Evolutionary conservation across 2,329 filamentous ascomycete genomes (phyloP).

Genomic region (Trichoderma guizhouense): DNA sequence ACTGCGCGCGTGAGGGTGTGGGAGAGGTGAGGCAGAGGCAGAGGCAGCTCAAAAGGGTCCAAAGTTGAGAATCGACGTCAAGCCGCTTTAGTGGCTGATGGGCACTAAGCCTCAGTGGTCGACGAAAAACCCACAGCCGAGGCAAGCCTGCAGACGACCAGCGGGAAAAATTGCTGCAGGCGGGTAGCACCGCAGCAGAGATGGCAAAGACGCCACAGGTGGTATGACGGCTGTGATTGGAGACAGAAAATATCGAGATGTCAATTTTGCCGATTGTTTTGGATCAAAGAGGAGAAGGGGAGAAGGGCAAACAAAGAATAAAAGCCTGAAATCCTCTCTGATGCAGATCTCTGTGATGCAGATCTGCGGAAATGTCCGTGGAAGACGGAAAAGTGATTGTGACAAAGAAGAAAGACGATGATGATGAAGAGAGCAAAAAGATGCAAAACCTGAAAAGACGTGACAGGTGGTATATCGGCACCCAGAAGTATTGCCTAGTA

Average conservation of each 20-base stretch:
- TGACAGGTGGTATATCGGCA: not conserved
- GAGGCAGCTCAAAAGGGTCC: constrained; percentile 7
- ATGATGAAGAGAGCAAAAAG: not conserved
- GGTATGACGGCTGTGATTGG: not conserved
- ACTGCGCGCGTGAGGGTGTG: constrained; percentile 12
- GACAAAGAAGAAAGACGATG: not conserved
- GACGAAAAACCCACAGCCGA: constrained; percentile 6
- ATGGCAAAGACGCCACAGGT: not conserved
- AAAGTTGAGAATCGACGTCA: constrained; percentile 9
- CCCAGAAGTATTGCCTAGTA: constrained; percentile 10
- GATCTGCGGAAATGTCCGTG: not conserved
- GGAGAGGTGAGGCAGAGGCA: not conserved
- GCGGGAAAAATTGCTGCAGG: constrained; percentile 1
- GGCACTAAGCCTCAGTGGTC: constrained; percentile 12
- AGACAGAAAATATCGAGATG: not conserved
- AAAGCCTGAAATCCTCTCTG: not conserved
- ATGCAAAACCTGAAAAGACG: not conserved
- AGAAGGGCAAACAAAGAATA: not conserved
- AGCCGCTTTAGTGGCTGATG: constrained; percentile 13
- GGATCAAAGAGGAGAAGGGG: not conserved
- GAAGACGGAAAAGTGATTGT: not conserved
- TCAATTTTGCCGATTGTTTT: not conserved
- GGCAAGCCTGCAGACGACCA: constrained; percentile 7
- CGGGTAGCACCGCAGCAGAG: constrained; percentile 5
- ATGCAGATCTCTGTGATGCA: not conserved